Evolutionary conservation across 257 asterid species (phyloP).

Genomic region (Solanum commersonii): DNA sequence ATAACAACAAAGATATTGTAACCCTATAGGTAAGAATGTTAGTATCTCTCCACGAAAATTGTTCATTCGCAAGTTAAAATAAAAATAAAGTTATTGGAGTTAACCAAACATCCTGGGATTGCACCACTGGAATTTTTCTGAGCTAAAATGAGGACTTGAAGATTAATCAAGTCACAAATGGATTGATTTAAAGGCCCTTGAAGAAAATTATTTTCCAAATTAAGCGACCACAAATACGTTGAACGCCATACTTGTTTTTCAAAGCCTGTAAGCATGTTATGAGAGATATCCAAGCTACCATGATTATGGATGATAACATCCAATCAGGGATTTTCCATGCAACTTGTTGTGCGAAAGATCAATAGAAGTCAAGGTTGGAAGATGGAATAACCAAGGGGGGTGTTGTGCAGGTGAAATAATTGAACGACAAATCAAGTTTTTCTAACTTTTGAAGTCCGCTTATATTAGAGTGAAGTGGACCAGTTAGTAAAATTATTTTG

Average conservation of each 20-base stretch:
- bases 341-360: no score
- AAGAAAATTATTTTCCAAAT: neutral
- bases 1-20: neutral
- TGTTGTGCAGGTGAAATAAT: no score
- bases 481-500: no score
- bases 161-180: neutral
- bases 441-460: no score
- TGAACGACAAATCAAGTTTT: no score
- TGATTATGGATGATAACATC: no score
- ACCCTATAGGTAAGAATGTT: neutral
- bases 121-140: neutral
- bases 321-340: no score
- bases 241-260: neutral
- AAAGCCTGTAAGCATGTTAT: no score
- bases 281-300: no score
- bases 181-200: neutral
- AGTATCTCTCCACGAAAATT: neutral
- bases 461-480: no score
- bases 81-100: neutral
- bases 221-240: neutral
- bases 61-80: neutral
- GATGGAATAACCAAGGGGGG: no score
- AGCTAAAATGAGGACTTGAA: neutral
- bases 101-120: neutral
- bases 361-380: no score